phyloP scores from a whole-genome alignment of 805 yeast species.

The Danielia oregonensis region DNA sequence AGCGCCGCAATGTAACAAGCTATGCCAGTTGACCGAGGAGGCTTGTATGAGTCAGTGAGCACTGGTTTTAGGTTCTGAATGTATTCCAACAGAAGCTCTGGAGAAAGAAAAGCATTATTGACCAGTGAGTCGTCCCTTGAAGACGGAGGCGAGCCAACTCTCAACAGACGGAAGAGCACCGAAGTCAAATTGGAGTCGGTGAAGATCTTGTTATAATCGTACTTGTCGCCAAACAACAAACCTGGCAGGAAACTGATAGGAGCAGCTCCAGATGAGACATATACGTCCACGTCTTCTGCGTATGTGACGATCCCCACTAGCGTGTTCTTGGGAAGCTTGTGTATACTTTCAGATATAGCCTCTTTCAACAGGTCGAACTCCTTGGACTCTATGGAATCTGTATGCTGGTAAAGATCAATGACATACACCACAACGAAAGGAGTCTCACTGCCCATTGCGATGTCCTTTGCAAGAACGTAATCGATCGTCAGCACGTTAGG shows the following conservation, averaged over 20 bases:
- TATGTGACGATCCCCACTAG: conserved; percentile 26
- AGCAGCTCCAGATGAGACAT: conserved; percentile 8
- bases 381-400: conserved; percentile 15
- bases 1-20: conserved; percentile 25
- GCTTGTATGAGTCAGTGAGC: conserved; percentile 24
- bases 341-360: conserved; percentile 12
- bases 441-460: conserved; percentile 9
- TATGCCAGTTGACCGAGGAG: conserved; percentile 33
- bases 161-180: neutral
- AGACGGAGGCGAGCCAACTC: too few species aligned
- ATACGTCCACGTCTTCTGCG: conserved; percentile 25
- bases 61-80: conserved; percentile 20
- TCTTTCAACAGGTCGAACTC: conserved; percentile 12
- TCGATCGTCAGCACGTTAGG: conserved; percentile 25
- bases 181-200: neutral
- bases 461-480: conserved; percentile 28
- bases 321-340: conserved; percentile 13
- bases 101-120: neutral
- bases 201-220: conserved; percentile 1
- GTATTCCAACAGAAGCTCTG: neutral
- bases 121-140: too few species aligned
- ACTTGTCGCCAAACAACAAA: conserved; percentile 1
- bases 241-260: neutral
- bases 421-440: conserved; percentile 21
- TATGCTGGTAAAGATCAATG: conserved; percentile 29